These are phyloP conservation scores for Stylosanthes scabra DNA, from an alignment of 331 rosid genomes.

Conservation along the genomic window DNA sequence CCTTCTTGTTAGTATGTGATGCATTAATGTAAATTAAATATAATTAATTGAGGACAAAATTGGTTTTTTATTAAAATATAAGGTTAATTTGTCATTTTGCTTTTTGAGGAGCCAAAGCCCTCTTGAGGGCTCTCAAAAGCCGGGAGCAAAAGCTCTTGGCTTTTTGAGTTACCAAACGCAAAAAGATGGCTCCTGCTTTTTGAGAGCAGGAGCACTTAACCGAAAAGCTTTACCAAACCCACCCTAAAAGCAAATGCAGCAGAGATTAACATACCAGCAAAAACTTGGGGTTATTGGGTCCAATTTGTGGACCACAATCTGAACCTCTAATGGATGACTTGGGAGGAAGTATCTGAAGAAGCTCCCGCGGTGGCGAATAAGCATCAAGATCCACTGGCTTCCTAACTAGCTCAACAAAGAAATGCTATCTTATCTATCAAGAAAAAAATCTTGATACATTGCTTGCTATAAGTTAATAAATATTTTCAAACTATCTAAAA, in stretches of 20 bases:
- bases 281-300: constrained; percentile 83
- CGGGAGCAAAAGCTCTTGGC: too few species aligned
- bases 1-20: too few species aligned
- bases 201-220: too few species aligned
- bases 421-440: constrained; percentile 37
- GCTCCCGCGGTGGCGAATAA: constrained; percentile 80
- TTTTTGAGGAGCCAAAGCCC: too few species aligned
- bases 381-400: constrained; percentile 67
- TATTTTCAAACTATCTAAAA: background rate
- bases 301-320: constrained; percentile 81
- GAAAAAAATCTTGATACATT: constrained; percentile 15
- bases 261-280: constrained; percentile 48
- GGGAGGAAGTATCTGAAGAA: constrained; percentile 83
- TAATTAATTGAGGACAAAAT: too few species aligned
- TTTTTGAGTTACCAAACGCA: too few species aligned
- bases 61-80: too few species aligned
- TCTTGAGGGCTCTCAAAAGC: too few species aligned
- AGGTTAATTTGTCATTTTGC: too few species aligned
- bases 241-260: background rate
- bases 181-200: too few species aligned
- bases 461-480: background rate
- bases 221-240: too few species aligned
- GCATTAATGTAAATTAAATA: too few species aligned
- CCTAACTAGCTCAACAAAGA: constrained; percentile 65
- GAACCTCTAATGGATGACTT: constrained; percentile 80